Evolutionary conservation across 331 rosid species (phyloP), one percentile per base, ranked within the genome.

Genomic region (Quercus lobata): DNA sequence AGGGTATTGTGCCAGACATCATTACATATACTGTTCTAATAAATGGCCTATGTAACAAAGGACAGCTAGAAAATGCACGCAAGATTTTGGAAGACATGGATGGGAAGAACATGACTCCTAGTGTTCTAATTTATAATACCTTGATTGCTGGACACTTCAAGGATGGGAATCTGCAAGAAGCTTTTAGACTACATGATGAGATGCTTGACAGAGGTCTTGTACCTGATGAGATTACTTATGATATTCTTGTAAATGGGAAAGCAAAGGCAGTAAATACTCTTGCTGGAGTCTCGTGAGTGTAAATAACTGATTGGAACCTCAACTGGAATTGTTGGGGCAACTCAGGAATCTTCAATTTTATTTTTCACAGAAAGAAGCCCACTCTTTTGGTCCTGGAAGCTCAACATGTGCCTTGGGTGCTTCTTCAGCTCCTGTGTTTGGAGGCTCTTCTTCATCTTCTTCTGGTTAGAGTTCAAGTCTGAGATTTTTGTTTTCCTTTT

Each of bases 151-250:
- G 96, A 35, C 73, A 87, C 84, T 92, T 90, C 63, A 90, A 79
- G 88, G 88, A 79, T 76, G 98, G 97, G 49, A 87, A 90, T 84
- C 79, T 92, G 80, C 85, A 84, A 73, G 92, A 89, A 75, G 91
- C 98, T 2, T 89, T 90, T 81, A 85, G 90, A 82, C 80, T 94
- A 80, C 94, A 90, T 76, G 91, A 89, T 77, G 98, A 92, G 87
- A 92, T 94, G 97, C 92, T 94, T 74, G 96, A 87, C 72, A 88
- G 84, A 84, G 96, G 97, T 82, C 89, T 92, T 57, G 82, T 84
- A 56, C 94, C 93, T 46, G 92, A 92, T 79, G 86, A 88, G 68
- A 44, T 73, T 72, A 89, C 96, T 6, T 90, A 83, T 73, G 87
- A 92, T 82, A 87, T 87, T 88, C 94, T 94, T 71, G 90, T 92